A percentile compares a stretch with the other conserved stretches of the same genome.
phyloP scores from a whole-genome alignment of 2,329 filamentous ascomycete species.

The Calycina herbarum region DNA sequence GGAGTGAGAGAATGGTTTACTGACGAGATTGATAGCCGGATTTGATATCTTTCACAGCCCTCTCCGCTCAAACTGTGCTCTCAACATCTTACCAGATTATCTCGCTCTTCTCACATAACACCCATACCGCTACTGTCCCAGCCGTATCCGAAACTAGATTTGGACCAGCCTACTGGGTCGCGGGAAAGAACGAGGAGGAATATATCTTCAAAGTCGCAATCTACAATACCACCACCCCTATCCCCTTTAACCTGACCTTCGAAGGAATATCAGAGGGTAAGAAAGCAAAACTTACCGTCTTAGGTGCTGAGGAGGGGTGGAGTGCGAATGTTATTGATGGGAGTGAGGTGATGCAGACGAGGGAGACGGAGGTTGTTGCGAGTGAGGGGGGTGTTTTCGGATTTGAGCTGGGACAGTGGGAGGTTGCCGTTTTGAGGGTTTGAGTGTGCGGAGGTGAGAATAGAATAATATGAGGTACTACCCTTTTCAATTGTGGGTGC shows the following conservation, averaged over 20 bases:
- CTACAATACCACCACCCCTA: slow-evolving; percentile 51
- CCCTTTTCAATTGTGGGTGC: too few relatives aligned
- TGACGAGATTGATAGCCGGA: slow-evolving; percentile 28
- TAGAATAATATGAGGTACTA: too few relatives aligned
- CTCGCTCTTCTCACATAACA: slow-evolving; percentile 49
- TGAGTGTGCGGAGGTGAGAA: not conserved
- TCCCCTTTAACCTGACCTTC: slow-evolving; percentile 49
- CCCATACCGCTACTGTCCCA: slow-evolving; percentile 49
- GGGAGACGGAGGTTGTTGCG: slow-evolving; percentile 17
- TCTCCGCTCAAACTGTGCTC: slow-evolving; percentile 48
- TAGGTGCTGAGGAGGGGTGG: slow-evolving; percentile 39
- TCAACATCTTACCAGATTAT: slow-evolving; percentile 53
- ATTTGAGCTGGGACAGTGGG: slow-evolving; percentile 28
- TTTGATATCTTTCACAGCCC: slow-evolving; percentile 36
- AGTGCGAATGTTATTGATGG: slow-evolving; percentile 20
- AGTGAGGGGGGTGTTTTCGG: slow-evolving; percentile 20
- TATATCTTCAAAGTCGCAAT: slow-evolving; percentile 53
- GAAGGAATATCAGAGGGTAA: slow-evolving; percentile 43
- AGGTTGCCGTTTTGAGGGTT: slow-evolving; percentile 38
- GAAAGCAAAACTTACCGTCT: slow-evolving; percentile 46
- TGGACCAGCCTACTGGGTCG: slow-evolving; percentile 51
- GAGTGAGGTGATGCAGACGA: slow-evolving; percentile 19
- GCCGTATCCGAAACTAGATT: slow-evolving; percentile 40
- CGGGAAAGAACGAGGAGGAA: slow-evolving; percentile 44
- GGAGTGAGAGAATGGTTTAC: too few relatives aligned